phyloP scores from a whole-genome alignment of 1,284 basidiomycete species.

The Grifola frondosa region DNA sequence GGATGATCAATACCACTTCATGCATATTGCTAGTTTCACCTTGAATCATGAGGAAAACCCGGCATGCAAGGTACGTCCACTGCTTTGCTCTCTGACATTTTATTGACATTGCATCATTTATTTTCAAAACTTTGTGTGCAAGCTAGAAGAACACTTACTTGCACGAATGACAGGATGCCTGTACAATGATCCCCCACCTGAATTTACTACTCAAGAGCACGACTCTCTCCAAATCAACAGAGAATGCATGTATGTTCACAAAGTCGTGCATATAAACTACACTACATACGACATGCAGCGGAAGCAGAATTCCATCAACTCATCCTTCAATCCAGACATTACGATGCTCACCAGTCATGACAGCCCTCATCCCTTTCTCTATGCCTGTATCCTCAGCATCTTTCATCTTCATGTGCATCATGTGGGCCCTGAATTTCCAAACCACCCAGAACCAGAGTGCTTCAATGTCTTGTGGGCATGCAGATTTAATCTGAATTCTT shows the following conservation, averaged over 20 bases:
- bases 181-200: too few species aligned
- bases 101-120: too few species aligned
- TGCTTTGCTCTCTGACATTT: too few species aligned
- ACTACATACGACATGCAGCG: constrained; percentile 42
- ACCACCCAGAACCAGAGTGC: constrained; percentile 2
- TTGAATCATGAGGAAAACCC: background rate
- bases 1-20: background rate
- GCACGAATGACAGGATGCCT: too few species aligned
- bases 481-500: constrained; percentile 11
- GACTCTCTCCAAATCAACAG: constrained; percentile 16
- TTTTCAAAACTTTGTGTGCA: too few species aligned
- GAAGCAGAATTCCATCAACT: constrained; percentile 38
- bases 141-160: too few species aligned
- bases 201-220: too few species aligned
- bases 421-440: background rate
- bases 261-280: constrained; percentile 36
- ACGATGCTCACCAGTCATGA: constrained; percentile 26
- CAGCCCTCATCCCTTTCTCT: constrained; percentile 19
- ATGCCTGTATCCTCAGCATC: constrained; percentile 15
- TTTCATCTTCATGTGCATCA: constrained; percentile 27
- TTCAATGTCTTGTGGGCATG: constrained; percentile 37
- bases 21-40: background rate
- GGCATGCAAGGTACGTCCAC: too few species aligned
- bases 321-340: constrained; percentile 30
- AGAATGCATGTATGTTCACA: constrained; percentile 28